Conservation (phyloP, 352 stramenopile genomes). For the Phytophthora quininea region DNA sequence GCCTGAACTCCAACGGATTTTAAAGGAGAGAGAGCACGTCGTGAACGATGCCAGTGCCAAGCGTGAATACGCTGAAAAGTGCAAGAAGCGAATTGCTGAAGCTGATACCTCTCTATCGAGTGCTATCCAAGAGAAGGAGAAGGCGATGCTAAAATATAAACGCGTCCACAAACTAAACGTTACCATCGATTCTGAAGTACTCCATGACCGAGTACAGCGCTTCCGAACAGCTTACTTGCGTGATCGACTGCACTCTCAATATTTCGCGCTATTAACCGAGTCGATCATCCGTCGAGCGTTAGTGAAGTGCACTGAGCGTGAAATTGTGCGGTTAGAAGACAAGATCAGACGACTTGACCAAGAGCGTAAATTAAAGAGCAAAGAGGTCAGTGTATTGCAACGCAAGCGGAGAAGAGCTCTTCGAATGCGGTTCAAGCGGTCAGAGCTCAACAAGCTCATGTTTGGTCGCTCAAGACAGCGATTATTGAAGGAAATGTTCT, state of each 20-base stretch:
- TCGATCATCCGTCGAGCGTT: constrained; percentile 55
- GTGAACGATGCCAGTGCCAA: constrained; percentile 60
- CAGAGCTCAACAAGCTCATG: constrained; percentile 58
- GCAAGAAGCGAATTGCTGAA: constrained; percentile 39
- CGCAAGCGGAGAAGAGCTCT: constrained; percentile 49
- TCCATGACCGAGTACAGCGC: constrained; percentile 67
- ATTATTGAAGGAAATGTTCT: constrained; percentile 54
- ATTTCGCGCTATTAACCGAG: constrained; percentile 70
- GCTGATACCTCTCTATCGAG: constrained; percentile 39
- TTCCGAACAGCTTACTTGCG: constrained; percentile 69
- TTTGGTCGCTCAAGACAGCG: constrained; percentile 48
- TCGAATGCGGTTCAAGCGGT: constrained; percentile 50
- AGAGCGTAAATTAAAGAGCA: constrained; percentile 55
- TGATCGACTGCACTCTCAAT: constrained; percentile 54
- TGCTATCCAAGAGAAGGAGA: constrained; percentile 50
- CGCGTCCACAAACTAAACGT: constrained; percentile 56
- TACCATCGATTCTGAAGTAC: constrained; percentile 72
- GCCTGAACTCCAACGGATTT: constrained; percentile 48
- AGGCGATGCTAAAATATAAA: constrained; percentile 36
- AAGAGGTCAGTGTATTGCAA: constrained; percentile 56
- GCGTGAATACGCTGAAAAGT: constrained; percentile 47
- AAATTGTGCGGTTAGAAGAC: constrained; percentile 41
- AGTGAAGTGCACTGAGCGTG: constrained; percentile 50
- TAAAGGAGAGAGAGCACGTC: constrained; percentile 58
- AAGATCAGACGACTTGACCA: constrained; percentile 41